Evolutionary conservation across 2,329 filamentous ascomycete species (phyloP).

Genomic region (Coniella vitis): DNA sequence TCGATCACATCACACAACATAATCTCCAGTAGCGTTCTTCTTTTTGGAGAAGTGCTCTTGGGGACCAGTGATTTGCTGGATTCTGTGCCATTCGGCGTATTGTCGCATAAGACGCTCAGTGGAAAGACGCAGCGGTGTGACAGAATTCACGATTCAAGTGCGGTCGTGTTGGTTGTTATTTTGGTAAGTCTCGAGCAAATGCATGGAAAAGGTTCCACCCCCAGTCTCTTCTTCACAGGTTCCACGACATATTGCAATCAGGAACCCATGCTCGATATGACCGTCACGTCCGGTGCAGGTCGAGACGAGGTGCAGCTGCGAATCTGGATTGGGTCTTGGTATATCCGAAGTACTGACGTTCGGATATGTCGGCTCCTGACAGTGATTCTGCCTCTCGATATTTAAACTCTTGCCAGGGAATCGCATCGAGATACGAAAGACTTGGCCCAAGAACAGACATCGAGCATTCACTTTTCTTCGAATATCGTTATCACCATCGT

Average conservation of each 20-base stretch:
- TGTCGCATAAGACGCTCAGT: not conserved
- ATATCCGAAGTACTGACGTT: too few species aligned
- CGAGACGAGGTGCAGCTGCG: not conserved
- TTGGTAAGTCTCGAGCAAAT: not conserved
- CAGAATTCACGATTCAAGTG: not conserved
- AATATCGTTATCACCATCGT: too few species aligned
- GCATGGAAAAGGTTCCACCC: too few species aligned
- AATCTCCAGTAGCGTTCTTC: constrained; percentile 15
- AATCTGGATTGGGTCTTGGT: not conserved
- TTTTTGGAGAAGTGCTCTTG: not conserved
- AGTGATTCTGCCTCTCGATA: too few species aligned
- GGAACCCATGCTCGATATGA: constrained; percentile 6
- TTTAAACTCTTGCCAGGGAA: too few species aligned
- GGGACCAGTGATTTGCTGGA: constrained; percentile 7
- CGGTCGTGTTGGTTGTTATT: not conserved
- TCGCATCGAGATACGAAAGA: too few species aligned
- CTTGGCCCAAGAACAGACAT: too few species aligned
- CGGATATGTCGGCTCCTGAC: too few species aligned
- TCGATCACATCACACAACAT: constrained; percentile 19
- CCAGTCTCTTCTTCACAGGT: not conserved
- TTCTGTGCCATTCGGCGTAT: not conserved
- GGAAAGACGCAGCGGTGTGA: not conserved
- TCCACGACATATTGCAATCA: not conserved
- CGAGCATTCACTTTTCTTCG: too few species aligned
- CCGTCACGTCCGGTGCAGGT: not conserved